Evolutionary conservation across 257 asterid genomes (phyloP).

Genomic region (Fraxinus pennsylvanica): DNA sequence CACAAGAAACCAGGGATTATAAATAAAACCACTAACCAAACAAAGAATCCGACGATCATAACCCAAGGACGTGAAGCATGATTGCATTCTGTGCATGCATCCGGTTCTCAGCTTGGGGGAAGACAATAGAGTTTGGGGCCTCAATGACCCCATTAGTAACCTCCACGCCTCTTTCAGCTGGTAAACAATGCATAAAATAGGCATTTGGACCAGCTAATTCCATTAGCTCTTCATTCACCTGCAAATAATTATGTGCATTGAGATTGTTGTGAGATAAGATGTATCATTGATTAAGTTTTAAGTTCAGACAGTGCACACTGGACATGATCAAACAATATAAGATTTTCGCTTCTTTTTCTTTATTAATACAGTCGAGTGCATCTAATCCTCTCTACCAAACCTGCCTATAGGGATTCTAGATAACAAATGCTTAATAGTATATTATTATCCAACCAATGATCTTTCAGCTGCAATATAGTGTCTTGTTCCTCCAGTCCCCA

Average conservation of each 20-base stretch:
- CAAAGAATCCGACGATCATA: conserved; percentile 32
- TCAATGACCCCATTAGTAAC: conserved; percentile 77
- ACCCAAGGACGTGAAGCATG: conserved; percentile 88
- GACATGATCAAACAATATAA: neutral
- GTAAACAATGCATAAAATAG: conserved; percentile 87
- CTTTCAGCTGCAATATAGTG: too few species aligned
- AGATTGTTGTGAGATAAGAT: conserved; percentile 6
- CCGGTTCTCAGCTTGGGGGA: conserved; percentile 89
- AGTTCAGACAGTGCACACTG: neutral
- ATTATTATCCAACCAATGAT: too few species aligned
- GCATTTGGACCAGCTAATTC: conserved; percentile 79
- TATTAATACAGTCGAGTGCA: too few species aligned
- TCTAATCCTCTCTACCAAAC: too few species aligned
- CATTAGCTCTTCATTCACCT: conserved; percentile 92
- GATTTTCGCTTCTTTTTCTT: too few species aligned
- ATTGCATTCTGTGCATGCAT: conserved; percentile 94
- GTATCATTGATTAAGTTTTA: neutral
- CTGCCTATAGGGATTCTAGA: too few species aligned
- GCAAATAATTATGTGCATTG: conserved; percentile 16
- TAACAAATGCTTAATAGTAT: too few species aligned
- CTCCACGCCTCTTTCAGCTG: conserved; percentile 90
- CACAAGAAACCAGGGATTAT: neutral
- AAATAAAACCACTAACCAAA: neutral
- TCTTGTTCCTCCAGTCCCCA: neutral
- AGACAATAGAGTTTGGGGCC: conserved; percentile 83